A percentile compares a stretch with the other conserved stretches of the same genome.
These are phyloP conservation scores for Pigoraptor vietnamica DNA, from an alignment of 78 protist species.

Conservation along the genomic window DNA sequence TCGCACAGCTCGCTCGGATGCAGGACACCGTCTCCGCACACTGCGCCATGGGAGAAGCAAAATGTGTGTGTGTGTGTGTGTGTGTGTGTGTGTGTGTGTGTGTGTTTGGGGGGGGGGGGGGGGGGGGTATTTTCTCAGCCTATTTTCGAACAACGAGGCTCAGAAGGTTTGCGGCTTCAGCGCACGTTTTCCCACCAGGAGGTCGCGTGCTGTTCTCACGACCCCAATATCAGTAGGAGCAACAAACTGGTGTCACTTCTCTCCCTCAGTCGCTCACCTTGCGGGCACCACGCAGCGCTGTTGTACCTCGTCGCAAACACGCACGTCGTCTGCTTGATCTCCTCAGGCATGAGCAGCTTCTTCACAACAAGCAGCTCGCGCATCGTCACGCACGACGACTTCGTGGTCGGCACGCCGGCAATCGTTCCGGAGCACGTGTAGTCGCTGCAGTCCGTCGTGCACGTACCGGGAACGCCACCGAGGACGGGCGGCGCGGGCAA, in stretches of 20 bases:
- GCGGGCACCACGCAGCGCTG: neutral
- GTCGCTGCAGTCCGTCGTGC: neutral
- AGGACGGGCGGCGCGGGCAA: neutral
- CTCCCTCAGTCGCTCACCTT: no score
- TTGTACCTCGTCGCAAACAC: neutral
- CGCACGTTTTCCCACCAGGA: no score
- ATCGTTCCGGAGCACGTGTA: neutral
- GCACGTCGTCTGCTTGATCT: neutral
- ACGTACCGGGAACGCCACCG: neutral
- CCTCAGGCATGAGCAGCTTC: neutral
- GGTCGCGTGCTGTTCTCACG: no score
- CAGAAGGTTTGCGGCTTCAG: neutral
- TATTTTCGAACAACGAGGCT: neutral
- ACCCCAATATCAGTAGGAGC: neutral
- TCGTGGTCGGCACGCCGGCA: neutral
- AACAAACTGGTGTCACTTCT: no score
- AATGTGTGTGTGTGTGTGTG: no score
- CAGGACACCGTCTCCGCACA: neutral
- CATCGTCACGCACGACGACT: neutral
- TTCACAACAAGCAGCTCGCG: neutral
- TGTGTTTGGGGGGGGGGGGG: no score
- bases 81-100: no score
- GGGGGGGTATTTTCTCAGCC: neutral
- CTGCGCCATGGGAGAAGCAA: neutral
- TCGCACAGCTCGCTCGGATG: neutral